Evolutionary conservation across 768 basidiomycete species (phyloP).

Genomic region (Pleurotus tuber-regium): DNA sequence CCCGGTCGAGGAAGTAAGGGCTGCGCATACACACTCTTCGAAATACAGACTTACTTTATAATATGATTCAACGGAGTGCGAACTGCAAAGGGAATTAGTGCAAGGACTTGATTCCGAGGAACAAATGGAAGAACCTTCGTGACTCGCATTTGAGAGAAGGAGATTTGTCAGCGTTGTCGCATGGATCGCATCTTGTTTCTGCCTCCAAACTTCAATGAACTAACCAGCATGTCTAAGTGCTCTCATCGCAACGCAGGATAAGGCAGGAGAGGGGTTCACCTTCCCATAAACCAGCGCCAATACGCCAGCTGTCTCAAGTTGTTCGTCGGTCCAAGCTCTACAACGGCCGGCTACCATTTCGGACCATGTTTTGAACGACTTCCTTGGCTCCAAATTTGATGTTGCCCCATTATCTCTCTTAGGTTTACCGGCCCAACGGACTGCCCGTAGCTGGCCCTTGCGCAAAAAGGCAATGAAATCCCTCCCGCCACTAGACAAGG

Average conservation of each 20-base stretch:
- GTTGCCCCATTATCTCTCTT: slow-evolving; percentile 36
- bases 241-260: not conserved
- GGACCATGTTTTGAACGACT: slow-evolving; percentile 78
- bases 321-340: slow-evolving; percentile 77
- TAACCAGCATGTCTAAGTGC: no score
- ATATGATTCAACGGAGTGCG: slow-evolving; percentile 80
- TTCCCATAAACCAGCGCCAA: slow-evolving; percentile 78
- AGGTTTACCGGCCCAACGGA: slow-evolving; percentile 80
- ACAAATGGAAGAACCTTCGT: slow-evolving; percentile 62
- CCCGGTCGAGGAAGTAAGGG: not conserved
- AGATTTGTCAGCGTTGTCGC: slow-evolving; percentile 72
- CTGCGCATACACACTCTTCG: no score
- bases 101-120: not conserved
- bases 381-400: slow-evolving; percentile 65
- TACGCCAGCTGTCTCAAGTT: slow-evolving; percentile 79
- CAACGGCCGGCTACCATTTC: slow-evolving; percentile 69
- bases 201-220: slow-evolving; percentile 86
- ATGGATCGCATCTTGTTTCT: slow-evolving; percentile 73
- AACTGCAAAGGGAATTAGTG: slow-evolving; percentile 34
- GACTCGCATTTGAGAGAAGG: slow-evolving; percentile 76
- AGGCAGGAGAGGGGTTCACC: slow-evolving; percentile 26
- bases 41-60: slow-evolving; percentile 58
- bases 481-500: slow-evolving; percentile 65
- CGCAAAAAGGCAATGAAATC: slow-evolving; percentile 83
- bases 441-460: slow-evolving; percentile 68